phyloP scores from a whole-genome alignment of 306 rosid genomes.

The Neltuma alba region DNA sequence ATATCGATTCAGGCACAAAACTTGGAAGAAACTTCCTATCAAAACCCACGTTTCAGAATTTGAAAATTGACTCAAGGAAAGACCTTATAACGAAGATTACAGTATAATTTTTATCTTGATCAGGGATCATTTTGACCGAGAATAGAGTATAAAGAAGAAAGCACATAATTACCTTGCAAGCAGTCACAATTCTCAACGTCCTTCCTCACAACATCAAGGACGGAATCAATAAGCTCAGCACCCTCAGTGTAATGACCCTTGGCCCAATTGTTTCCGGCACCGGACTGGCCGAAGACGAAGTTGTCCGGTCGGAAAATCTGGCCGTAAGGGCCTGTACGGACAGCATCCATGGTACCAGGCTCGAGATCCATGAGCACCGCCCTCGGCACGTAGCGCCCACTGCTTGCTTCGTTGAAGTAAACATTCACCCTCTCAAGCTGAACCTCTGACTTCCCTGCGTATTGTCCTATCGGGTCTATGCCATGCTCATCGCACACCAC shows the following conservation, averaged over 20 bases:
- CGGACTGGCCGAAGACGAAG: slow-evolving; percentile 72
- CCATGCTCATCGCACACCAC: slow-evolving; percentile 74
- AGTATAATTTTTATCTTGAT: not conserved
- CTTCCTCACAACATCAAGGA: slow-evolving; percentile 54
- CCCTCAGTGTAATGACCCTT: slow-evolving; percentile 69
- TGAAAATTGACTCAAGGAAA: not conserved
- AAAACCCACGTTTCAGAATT: not conserved
- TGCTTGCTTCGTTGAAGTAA: slow-evolving; percentile 63
- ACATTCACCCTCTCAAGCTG: slow-evolving; percentile 65
- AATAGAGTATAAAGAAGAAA: not conserved
- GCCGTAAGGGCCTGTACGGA: slow-evolving; percentile 64
- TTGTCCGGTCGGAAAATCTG: slow-evolving; percentile 76
- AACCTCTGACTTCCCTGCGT: slow-evolving; percentile 48
- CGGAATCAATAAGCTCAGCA: slow-evolving; percentile 53
- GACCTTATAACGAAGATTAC: not conserved
- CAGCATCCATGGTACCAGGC: slow-evolving; percentile 79
- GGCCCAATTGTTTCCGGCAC: slow-evolving; percentile 74
- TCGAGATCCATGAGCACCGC: slow-evolving; percentile 87
- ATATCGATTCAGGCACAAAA: not conserved
- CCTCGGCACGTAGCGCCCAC: slow-evolving; percentile 71
- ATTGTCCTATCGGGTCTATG: slow-evolving; percentile 55
- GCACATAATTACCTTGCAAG: slow-evolving; percentile 40
- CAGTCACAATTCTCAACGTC: slow-evolving; percentile 56
- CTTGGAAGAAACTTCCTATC: not conserved
- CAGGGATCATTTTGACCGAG: not conserved